Conservation (phyloP, 1,139 yeast genomes). For the Candida tetrigidarum region DNA sequence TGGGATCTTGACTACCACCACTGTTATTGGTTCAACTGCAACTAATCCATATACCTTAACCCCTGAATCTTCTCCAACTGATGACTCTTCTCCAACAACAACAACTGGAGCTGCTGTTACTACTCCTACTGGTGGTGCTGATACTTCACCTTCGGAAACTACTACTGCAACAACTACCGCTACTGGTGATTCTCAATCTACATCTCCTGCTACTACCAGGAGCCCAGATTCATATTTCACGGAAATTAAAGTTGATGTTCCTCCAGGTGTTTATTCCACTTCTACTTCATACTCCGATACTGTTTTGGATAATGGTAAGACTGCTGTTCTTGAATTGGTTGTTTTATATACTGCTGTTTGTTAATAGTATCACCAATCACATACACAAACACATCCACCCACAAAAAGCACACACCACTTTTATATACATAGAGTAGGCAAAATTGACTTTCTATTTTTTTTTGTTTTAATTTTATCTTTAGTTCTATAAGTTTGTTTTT, state of each 20-base stretch:
- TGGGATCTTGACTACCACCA: slow-evolving; percentile 39
- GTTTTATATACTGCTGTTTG: slow-evolving; percentile 35
- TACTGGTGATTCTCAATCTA: slow-evolving; percentile 4
- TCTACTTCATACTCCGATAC: slow-evolving; percentile 28
- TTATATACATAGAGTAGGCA: no score
- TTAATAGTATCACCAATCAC: slow-evolving; percentile 10
- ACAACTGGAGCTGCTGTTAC: slow-evolving; percentile 10
- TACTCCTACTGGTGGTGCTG: slow-evolving; percentile 13
- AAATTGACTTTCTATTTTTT: background rate
- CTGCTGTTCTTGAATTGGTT: slow-evolving; percentile 36
- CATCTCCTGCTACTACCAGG: background rate
- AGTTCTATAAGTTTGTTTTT: slow-evolving; percentile 2
- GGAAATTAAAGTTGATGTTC: slow-evolving; percentile 20
- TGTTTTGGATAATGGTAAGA: slow-evolving; percentile 27
- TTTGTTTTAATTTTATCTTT: background rate
- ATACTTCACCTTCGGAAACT: slow-evolving; percentile 13
- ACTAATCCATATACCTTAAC: slow-evolving; percentile 13
- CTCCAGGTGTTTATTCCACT: slow-evolving; percentile 31
- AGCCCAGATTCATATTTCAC: slow-evolving; percentile 11
- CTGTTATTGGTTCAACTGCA: slow-evolving; percentile 28
- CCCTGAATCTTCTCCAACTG: slow-evolving; percentile 10
- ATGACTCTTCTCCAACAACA: slow-evolving; percentile 10
- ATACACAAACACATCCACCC: background rate
- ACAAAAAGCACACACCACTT: background rate
- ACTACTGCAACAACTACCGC: slow-evolving; percentile 4